Percentiles rank a stretch among this genome's conserved stretches.
phyloP scores from a whole-genome alignment of 352 stramenopile genomes.

The Globisporangium viniferum region DNA sequence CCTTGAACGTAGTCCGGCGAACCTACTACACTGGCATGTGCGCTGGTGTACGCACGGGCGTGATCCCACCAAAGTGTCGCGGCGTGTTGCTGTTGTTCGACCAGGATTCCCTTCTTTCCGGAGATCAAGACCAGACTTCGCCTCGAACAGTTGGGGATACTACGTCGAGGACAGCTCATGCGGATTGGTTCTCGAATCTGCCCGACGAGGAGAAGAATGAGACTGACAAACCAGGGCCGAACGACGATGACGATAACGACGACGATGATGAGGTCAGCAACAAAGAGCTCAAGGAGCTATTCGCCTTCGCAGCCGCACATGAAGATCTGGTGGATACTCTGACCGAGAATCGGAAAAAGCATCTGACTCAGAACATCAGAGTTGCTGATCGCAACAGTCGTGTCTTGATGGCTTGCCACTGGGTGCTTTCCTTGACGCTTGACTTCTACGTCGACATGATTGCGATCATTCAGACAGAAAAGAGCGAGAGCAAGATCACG shows the following conservation, averaged over 20 bases:
- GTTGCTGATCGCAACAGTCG: slow-evolving; percentile 30
- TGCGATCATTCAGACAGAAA: slow-evolving; percentile 7
- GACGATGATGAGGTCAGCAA: background rate
- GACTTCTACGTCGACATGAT: slow-evolving; percentile 40
- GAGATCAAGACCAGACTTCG: too few species aligned
- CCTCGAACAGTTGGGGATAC: background rate
- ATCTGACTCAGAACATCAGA: slow-evolving; percentile 26
- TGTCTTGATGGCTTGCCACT: slow-evolving; percentile 31
- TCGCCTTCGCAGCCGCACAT: slow-evolving; percentile 31
- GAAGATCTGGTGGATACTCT: slow-evolving; percentile 27
- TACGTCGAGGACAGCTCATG: background rate
- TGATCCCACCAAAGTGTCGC: slow-evolving; percentile 38
- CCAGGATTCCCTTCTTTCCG: slow-evolving; percentile 25
- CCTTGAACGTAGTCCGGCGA: slow-evolving; percentile 28
- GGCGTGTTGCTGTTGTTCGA: slow-evolving; percentile 34
- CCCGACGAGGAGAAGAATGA: background rate
- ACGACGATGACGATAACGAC: background rate
- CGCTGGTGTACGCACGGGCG: slow-evolving; percentile 34
- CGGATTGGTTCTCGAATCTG: background rate
- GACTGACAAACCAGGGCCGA: background rate
- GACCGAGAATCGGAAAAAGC: slow-evolving; percentile 38
- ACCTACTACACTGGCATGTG: slow-evolving; percentile 41
- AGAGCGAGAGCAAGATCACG: background rate
- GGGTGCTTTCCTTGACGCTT: slow-evolving; percentile 30
- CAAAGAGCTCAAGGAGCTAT: slow-evolving; percentile 27